A percentile compares a stretch with the other conserved stretches of the same genome.
Conservation (phyloP, 2,329 filamentous ascomycete species). For the Talaromyces sp. region DNA sequence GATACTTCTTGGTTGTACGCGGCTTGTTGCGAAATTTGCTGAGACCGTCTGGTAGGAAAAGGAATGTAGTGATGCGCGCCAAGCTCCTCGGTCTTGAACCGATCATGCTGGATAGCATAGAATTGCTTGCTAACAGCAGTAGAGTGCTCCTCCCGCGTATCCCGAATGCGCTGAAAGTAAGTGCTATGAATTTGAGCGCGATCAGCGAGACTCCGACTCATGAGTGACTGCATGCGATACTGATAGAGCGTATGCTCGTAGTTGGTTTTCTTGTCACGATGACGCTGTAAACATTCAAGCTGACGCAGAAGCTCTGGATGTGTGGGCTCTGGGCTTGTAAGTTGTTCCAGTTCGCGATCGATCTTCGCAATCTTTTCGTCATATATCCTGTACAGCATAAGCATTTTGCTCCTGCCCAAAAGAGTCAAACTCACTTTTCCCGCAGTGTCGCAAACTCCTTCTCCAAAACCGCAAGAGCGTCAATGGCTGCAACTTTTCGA, state of each 20-base stretch:
- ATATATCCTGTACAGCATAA: slow-evolving; percentile 60
- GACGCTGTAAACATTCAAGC: slow-evolving; percentile 78
- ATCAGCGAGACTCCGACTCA: slow-evolving; percentile 72
- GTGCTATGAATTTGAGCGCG: slow-evolving; percentile 84
- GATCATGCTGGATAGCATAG: slow-evolving; percentile 87
- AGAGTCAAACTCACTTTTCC: slow-evolving; percentile 49
- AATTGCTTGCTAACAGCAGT: slow-evolving; percentile 82
- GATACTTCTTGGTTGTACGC: slow-evolving; percentile 96
- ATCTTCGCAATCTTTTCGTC: slow-evolving; percentile 81
- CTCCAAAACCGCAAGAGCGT: slow-evolving; percentile 75
- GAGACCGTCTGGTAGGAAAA: slow-evolving; percentile 70
- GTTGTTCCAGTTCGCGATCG: slow-evolving; percentile 62
- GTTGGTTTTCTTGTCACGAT: slow-evolving; percentile 73
- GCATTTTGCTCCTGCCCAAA: background rate
- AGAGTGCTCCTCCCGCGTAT: slow-evolving; percentile 74
- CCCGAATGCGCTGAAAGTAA: slow-evolving; percentile 81
- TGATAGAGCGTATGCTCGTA: slow-evolving; percentile 70
- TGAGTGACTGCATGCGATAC: slow-evolving; percentile 69
- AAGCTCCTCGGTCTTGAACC: slow-evolving; percentile 71
- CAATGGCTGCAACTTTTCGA: slow-evolving; percentile 74
- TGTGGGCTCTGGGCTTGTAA: slow-evolving; percentile 58
- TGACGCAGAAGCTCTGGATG: slow-evolving; percentile 90
- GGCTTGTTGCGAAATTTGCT: slow-evolving; percentile 78
- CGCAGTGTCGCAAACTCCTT: slow-evolving; percentile 83
- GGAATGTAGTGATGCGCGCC: slow-evolving; percentile 77